Conservation (phyloP, 305 asterid genomes). For the Fraxinus dipetala region DNA sequence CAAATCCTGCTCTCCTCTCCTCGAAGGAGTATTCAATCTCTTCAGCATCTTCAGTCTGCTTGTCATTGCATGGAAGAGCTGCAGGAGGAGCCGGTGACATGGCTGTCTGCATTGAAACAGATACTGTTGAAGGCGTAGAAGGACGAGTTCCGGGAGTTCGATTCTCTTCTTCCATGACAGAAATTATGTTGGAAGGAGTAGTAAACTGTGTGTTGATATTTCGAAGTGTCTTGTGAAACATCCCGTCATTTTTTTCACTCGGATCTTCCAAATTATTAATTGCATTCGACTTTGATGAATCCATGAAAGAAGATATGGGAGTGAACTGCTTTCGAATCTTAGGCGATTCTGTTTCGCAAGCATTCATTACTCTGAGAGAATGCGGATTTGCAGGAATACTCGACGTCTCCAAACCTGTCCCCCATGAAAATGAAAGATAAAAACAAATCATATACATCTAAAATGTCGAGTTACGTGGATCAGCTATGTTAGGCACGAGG, state of each 20-base stretch:
- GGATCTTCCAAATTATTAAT: conserved; percentile 46
- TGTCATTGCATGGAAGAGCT: neutral
- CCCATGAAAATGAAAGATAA: conserved; percentile 16
- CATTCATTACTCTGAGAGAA: conserved; percentile 14
- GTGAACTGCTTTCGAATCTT: conserved; percentile 42
- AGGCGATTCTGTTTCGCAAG: conserved; percentile 29
- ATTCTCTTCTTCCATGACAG: conserved; percentile 53
- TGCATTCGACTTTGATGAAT: conserved; percentile 37
- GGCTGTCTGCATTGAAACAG: conserved; percentile 64
- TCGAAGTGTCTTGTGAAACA: conserved; percentile 50
- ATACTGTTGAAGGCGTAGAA: conserved; percentile 59
- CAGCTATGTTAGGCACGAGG: neutral
- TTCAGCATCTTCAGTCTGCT: conserved; percentile 32
- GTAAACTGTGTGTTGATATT: conserved; percentile 40
- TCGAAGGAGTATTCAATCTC: conserved; percentile 82
- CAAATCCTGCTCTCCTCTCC: conserved; percentile 75
- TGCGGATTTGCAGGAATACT: conserved; percentile 36
- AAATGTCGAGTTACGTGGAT: neutral
- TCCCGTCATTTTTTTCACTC: conserved; percentile 50
- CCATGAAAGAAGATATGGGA: conserved; percentile 41
- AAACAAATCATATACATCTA: neutral
- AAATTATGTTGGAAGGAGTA: conserved; percentile 62
- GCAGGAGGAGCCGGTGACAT: neutral
- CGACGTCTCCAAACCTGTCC: conserved; percentile 42
- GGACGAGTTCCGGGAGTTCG: conserved; percentile 56